Evolutionary conservation across 805 yeast species (phyloP).

Genomic region (Lipomyces lipofer): DNA sequence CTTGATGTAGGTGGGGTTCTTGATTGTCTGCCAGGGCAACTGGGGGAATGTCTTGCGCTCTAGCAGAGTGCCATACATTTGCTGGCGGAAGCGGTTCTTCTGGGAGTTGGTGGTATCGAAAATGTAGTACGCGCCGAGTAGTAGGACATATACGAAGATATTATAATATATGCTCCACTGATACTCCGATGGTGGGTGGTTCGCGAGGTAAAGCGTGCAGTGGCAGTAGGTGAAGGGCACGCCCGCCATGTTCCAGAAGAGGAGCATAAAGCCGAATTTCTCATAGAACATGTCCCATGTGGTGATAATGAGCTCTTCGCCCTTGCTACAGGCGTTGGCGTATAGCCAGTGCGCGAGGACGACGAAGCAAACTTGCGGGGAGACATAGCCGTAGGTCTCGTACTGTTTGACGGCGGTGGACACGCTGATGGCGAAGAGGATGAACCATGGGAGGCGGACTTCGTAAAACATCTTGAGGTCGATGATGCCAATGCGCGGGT

Average conservation of each 20-base stretch:
- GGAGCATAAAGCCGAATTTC: slow-evolving; percentile 97
- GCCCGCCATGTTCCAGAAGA: slow-evolving; percentile 99
- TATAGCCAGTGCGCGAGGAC: slow-evolving; percentile 88
- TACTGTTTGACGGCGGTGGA: slow-evolving; percentile 77
- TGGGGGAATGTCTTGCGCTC: slow-evolving; percentile 90
- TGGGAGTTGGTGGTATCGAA: slow-evolving; percentile 95
- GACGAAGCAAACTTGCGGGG: slow-evolving; percentile 73
- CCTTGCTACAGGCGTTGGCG: slow-evolving; percentile 96
- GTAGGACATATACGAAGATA: slow-evolving; percentile 53
- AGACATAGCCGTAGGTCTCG: slow-evolving; percentile 75
- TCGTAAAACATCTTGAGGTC: slow-evolving; percentile 97
- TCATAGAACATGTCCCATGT: slow-evolving; percentile 99
- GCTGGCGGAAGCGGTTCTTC: slow-evolving; percentile 82
- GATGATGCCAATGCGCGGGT: slow-evolving; percentile 89
- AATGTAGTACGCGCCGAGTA: slow-evolving; percentile 78
- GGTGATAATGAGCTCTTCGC: slow-evolving; percentile 95
- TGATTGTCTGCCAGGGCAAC: slow-evolving; percentile 78
- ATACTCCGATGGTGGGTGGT: slow-evolving; percentile 84
- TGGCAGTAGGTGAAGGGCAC: slow-evolving; percentile 98
- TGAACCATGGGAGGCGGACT: slow-evolving; percentile 96
- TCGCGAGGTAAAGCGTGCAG: slow-evolving; percentile 77
- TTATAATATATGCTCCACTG: slow-evolving; percentile 66
- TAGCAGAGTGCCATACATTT: slow-evolving; percentile 71
- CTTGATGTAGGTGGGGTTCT: slow-evolving; percentile 79
- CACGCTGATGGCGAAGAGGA: slow-evolving; percentile 71